Evolutionary conservation across 140 eudicot species (phyloP).

Genomic region (Bidens hawaiensis): DNA sequence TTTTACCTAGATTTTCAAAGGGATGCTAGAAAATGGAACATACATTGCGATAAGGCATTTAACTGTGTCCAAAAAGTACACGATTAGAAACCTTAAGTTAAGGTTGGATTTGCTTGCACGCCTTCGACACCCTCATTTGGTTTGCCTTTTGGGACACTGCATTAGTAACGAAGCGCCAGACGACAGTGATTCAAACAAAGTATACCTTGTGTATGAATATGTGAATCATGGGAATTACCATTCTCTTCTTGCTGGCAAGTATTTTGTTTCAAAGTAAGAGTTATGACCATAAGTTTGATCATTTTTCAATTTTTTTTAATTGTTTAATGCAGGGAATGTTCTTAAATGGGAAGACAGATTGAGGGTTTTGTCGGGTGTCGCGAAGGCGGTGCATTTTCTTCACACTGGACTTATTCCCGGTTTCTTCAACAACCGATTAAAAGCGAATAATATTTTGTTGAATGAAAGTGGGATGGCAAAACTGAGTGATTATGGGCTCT

Average conservation of each 20-base stretch:
- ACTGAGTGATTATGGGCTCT: slow-evolving; percentile 64
- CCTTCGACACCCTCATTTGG: slow-evolving; percentile 59
- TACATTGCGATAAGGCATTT: slow-evolving; percentile 53
- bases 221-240: slow-evolving; percentile 50
- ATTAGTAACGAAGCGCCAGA: slow-evolving; percentile 38
- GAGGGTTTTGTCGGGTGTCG: slow-evolving; percentile 53
- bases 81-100: slow-evolving; percentile 59
- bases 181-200: slow-evolving; percentile 41
- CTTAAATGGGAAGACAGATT: slow-evolving; percentile 58
- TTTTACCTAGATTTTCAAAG: slow-evolving; percentile 46
- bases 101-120: slow-evolving; percentile 65
- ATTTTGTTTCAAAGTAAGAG: neutral
- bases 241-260: slow-evolving; percentile 48
- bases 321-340: slow-evolving; percentile 33
- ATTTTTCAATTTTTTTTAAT: neutral
- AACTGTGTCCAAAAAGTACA: slow-evolving; percentile 52
- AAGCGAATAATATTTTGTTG: slow-evolving; percentile 51
- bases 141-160: slow-evolving; percentile 64
- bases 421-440: slow-evolving; percentile 53
- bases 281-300: neutral
- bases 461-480: slow-evolving; percentile 59
- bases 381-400: slow-evolving; percentile 72
- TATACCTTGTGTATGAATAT: slow-evolving; percentile 58
- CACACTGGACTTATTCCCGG: slow-evolving; percentile 76
- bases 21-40: slow-evolving; percentile 56